Evolutionary conservation across 306 rosid species (phyloP), one percentile per base, ranked within the genome.

Genomic region (Lithocarpus polystachyus): DNA sequence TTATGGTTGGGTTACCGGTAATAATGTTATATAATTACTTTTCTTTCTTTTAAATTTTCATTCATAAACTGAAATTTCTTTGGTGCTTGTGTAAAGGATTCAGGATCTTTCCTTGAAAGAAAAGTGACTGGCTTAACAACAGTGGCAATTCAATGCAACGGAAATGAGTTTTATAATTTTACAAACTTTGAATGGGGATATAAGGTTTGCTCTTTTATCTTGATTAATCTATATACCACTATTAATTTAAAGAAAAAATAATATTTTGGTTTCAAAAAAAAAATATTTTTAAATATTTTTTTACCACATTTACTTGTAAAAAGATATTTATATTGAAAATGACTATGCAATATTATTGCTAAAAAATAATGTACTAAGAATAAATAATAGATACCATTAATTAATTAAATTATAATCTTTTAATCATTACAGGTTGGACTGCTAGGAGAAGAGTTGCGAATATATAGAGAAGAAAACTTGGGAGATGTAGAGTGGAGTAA

Each of bases 1-100:
- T 84, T 74, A 87, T 92, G 97, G 97, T 87, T 57, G 97, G 97
- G 69, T 73, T 92, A 55, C 93, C 94, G 85, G 94, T 92, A 79
- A 81, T 9, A 43, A 55, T 56, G 70, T 0, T 26, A 14, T 5
- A 20, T 40, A 40, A 40, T 40, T 40, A 18, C 15, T 22, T 22
- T 57, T 22, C 17, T 28, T 28, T 2, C 2, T 11, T 24, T 23
- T 3, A 10, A 5, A 15, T 77, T 31, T 7, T 40, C 45, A 40
- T 40, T 40, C 12, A 40, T 1, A 40, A 40, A 40, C 11, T 40
- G 45, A 40, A 2, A 40, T 40, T 48, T 48, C 53, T 4, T 73
- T 3, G 73, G 61, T 20, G 51, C 37, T 79, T 68, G 48, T 74
- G 70, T 37, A 79, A 71, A 92, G 97, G 94, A 92, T 78, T 92